Evolutionary conservation across 176 grass and related monocot genomes (phyloP).

Genomic region (Lolium rigidum): DNA sequence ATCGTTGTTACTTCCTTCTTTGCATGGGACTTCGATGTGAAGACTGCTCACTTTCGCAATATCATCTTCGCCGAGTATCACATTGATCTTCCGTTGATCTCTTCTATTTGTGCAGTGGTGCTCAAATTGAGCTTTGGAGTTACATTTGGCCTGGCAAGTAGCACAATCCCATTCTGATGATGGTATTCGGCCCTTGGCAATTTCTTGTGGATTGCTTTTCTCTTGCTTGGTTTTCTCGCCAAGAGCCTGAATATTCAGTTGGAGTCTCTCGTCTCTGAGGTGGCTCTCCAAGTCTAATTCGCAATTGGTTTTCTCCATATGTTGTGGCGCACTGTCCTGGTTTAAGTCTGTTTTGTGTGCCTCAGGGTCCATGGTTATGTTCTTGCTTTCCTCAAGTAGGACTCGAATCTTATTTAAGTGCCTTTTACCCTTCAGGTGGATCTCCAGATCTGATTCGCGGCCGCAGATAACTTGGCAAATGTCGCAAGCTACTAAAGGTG

Average conservation of each 20-base stretch:
- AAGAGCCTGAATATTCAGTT: constrained; percentile 2
- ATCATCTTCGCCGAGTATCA: not conserved
- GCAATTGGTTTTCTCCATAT: not conserved
- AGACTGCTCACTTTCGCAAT: not conserved
- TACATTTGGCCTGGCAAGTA: constrained; percentile 38
- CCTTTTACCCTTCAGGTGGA: constrained; percentile 8
- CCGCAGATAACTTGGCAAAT: constrained; percentile 25
- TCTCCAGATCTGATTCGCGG: not conserved
- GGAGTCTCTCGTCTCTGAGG: constrained; percentile 10
- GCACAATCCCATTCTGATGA: not conserved
- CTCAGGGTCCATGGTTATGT: not conserved
- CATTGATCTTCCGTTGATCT: not conserved
- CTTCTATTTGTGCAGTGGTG: constrained; percentile 24
- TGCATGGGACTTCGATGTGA: not conserved
- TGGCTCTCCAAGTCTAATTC: constrained; percentile 6
- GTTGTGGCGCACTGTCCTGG: not conserved
- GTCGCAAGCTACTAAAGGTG: constrained; percentile 5
- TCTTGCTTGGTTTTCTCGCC: not conserved
- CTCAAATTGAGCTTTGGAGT: constrained; percentile 14
- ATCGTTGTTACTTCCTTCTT: constrained; percentile 17
- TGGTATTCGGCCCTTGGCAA: not conserved
- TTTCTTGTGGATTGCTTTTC: not conserved
- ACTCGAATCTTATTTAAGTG: not conserved
- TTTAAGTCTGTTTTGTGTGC: not conserved
- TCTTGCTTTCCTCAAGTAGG: not conserved